Conservation (phyloP, 495 filamentous ascomycete species). For the Podospora bellae-mahoneyi region DNA sequence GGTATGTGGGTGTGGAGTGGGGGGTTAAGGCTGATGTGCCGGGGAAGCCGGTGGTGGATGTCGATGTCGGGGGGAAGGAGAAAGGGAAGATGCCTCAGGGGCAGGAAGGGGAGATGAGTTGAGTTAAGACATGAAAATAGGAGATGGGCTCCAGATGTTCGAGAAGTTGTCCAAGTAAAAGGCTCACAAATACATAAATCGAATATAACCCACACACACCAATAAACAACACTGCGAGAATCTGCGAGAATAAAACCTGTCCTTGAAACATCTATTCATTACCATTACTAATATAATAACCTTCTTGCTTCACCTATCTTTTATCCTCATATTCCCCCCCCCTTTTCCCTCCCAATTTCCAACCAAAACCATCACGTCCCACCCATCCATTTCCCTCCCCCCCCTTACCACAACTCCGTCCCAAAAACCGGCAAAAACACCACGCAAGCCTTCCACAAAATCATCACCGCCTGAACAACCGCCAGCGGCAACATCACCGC, state of each 20-base stretch:
- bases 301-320: not conserved
- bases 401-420: slow-evolving; percentile 42
- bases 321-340: not conserved
- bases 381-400: not conserved
- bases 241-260: too few relatives aligned
- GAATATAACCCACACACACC: too few relatives aligned
- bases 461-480: slow-evolving; percentile 56
- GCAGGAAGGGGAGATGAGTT: not conserved
- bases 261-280: slow-evolving; percentile 17
- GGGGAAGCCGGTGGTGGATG: slow-evolving; percentile 16
- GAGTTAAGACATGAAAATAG: not conserved
- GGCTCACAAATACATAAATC: too few relatives aligned
- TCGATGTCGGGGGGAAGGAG: slow-evolving; percentile 3
- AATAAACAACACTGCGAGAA: too few relatives aligned
- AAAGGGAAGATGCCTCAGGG: not conserved
- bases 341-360: not conserved
- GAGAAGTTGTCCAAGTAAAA: too few relatives aligned
- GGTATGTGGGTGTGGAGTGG: slow-evolving; percentile 80
- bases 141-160: too few relatives aligned
- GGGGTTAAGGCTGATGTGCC: slow-evolving; percentile 29
- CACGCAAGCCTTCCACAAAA: slow-evolving; percentile 83
- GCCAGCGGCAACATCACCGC: slow-evolving; percentile 59
- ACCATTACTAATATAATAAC: slow-evolving; percentile 21
- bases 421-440: slow-evolving; percentile 86
- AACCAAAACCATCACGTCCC: not conserved